These are phyloP conservation scores for Colletotrichum simmondsii DNA, from an alignment of 2,329 filamentous ascomycete genomes.

Conservation along the genomic window DNA sequence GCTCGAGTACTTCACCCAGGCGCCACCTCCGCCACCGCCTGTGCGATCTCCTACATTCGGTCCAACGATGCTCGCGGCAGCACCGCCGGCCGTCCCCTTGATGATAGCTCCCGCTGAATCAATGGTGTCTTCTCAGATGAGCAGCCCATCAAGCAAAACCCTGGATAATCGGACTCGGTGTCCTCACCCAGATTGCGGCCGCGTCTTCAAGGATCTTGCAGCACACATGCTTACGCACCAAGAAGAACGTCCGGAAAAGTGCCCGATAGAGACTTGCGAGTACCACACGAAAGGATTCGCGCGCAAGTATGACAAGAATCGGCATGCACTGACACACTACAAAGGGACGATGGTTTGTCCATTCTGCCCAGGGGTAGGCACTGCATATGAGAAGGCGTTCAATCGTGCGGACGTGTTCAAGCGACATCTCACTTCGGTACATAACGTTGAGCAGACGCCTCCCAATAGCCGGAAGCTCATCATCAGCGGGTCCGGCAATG, in stretches of 20 bases:
- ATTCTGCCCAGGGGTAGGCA: constrained; percentile 91
- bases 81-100: constrained; percentile 6
- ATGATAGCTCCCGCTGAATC: constrained; percentile 20
- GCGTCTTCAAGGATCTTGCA: constrained; percentile 73
- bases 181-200: constrained; percentile 67
- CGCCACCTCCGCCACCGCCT: constrained; percentile 20
- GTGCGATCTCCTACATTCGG: constrained; percentile 20
- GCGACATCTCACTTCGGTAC: constrained; percentile 90
- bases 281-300: constrained; percentile 96
- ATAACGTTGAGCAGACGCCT: constrained; percentile 93
- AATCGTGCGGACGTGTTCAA: constrained; percentile 98
- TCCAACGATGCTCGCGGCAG: constrained; percentile 21
- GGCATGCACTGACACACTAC: constrained; percentile 96
- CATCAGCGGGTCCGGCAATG: constrained; percentile 38
- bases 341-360: constrained; percentile 98
- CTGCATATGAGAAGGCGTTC: constrained; percentile 92
- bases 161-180: constrained; percentile 60
- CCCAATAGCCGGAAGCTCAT: constrained; percentile 86
- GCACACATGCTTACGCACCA: constrained; percentile 98
- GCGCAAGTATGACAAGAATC: constrained; percentile 97
- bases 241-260: constrained; percentile 93
- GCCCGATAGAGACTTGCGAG: constrained; percentile 91
- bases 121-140: constrained; percentile 28
- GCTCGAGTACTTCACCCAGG: constrained; percentile 25
- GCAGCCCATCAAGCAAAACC: constrained; percentile 44